Conservation (phyloP, 768 basidiomycete genomes). For the Lactarius psammicola region DNA sequence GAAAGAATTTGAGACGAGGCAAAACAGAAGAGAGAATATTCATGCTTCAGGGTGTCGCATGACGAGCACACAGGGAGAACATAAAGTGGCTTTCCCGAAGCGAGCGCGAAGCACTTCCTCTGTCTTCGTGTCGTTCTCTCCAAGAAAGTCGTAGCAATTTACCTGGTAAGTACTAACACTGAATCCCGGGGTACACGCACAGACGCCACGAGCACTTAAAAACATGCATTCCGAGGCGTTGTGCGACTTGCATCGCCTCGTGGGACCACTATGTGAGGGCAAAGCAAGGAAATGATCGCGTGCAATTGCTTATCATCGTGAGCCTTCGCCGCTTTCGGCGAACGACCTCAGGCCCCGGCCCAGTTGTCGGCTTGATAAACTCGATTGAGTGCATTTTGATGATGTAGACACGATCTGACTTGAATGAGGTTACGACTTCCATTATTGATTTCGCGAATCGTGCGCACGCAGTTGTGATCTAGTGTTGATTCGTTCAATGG, state of each 20-base stretch:
- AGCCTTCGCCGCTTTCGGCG: no score
- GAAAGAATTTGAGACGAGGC: neutral
- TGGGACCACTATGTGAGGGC: no score
- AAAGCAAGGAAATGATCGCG: no score
- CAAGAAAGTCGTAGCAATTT: conserved; percentile 80
- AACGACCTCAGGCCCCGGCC: no score
- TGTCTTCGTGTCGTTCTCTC: conserved; percentile 73
- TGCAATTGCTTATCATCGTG: no score
- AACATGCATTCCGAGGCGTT: conserved; percentile 69
- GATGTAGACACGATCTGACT: no score
- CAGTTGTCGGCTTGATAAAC: no score
- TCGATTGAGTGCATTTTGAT: no score
- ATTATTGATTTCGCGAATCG: no score
- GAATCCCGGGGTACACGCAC: conserved; percentile 6
- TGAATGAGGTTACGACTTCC: no score
- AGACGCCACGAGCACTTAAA: conserved; percentile 44
- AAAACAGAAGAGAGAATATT: neutral
- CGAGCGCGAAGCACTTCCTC: conserved; percentile 68
- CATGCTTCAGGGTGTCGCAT: conserved; percentile 75
- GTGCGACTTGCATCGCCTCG: conserved; percentile 54
- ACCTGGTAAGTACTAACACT: conserved; percentile 47
- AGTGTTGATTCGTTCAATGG: no score
- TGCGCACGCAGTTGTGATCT: no score
- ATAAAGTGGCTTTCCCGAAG: conserved; percentile 72
- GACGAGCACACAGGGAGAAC: conserved; percentile 83